Evolutionary conservation across 805 yeast genomes (phyloP).

Genomic region (Zygoascus ofunaensis): DNA sequence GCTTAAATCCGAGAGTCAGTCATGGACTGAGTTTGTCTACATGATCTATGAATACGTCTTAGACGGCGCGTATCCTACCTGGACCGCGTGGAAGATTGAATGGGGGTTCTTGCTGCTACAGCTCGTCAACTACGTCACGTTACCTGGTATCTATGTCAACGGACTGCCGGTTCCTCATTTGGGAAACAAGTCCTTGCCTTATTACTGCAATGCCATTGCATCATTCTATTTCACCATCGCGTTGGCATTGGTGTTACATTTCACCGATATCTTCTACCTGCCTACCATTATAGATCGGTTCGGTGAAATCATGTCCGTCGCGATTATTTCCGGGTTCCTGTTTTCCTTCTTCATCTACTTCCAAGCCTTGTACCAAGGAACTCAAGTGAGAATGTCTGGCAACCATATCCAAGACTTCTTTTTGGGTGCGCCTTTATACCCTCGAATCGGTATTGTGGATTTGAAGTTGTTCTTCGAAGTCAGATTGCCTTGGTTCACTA

Average conservation of each 20-base stretch:
- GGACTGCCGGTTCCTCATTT: conserved; percentile 88
- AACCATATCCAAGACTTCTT: conserved; percentile 83
- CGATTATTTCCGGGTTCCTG: conserved; percentile 67
- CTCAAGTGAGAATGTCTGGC: conserved; percentile 87
- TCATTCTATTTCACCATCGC: conserved; percentile 64
- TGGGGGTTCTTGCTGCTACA: conserved; percentile 61
- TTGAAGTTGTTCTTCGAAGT: conserved; percentile 97
- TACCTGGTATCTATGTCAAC: conserved; percentile 92
- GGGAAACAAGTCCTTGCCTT: conserved; percentile 73
- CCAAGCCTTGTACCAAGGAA: conserved; percentile 56
- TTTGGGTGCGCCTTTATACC: conserved; percentile 97
- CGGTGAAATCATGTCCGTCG: conserved; percentile 88
- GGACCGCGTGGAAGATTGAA: conserved; percentile 60
- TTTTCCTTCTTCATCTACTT: conserved; percentile 64
- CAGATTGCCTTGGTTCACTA: conserved; percentile 91
- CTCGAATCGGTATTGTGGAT: conserved; percentile 87
- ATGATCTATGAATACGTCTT: conserved; percentile 35
- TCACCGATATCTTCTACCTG: conserved; percentile 63
- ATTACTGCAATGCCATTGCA: conserved; percentile 87
- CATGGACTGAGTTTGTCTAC: conserved; percentile 37
- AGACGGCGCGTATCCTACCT: conserved; percentile 37
- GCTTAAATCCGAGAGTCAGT: conserved; percentile 49
- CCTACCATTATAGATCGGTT: conserved; percentile 70
- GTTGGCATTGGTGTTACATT: conserved; percentile 54
- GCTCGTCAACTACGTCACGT: conserved; percentile 61